Percentiles rank a stretch among this genome's conserved stretches.
Evolutionary conservation across 164 flowering plant species (phyloP).

Genomic region (Magnolia changhungtana): DNA sequence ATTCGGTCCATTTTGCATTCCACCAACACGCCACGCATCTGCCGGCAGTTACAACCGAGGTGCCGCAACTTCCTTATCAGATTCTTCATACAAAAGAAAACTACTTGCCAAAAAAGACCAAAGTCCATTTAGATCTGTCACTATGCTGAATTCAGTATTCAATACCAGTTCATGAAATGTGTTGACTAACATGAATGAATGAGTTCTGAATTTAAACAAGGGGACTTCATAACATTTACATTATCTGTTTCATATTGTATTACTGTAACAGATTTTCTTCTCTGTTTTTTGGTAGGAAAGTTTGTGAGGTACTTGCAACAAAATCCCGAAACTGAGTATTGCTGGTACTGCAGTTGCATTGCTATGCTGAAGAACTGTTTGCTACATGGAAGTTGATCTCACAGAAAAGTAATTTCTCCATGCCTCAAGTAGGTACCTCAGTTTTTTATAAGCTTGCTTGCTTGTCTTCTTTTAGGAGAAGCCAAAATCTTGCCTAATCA

Average conservation of each 20-base stretch:
- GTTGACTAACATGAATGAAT: too few relatives aligned
- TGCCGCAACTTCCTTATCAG: not conserved
- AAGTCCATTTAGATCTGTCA: not conserved
- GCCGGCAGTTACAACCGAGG: not conserved
- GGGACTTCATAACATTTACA: not conserved
- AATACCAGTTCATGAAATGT: not conserved
- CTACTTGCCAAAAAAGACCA: not conserved
- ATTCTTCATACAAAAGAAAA: not conserved
- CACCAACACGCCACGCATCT: not conserved
- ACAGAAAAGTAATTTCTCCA: too few relatives aligned
- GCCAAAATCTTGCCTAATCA: too few relatives aligned
- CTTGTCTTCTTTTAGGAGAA: too few relatives aligned
- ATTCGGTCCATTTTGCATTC: too few relatives aligned
- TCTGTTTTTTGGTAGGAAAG: not conserved
- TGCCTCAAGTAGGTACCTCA: too few relatives aligned
- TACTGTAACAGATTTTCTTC: not conserved
- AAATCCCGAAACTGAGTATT: too few relatives aligned
- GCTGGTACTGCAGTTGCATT: too few relatives aligned
- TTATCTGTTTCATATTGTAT: not conserved
- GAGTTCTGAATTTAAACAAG: not conserved
- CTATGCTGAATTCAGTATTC: not conserved
- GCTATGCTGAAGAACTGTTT: too few relatives aligned
- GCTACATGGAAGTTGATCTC: too few relatives aligned
- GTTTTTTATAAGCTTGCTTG: too few relatives aligned
- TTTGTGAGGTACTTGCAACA: too few relatives aligned